A percentile compares a stretch with the other conserved stretches of the same genome.
Evolutionary conservation across 1,284 basidiomycete genomes (phyloP).

Genomic region (Rhodofomes roseus): DNA sequence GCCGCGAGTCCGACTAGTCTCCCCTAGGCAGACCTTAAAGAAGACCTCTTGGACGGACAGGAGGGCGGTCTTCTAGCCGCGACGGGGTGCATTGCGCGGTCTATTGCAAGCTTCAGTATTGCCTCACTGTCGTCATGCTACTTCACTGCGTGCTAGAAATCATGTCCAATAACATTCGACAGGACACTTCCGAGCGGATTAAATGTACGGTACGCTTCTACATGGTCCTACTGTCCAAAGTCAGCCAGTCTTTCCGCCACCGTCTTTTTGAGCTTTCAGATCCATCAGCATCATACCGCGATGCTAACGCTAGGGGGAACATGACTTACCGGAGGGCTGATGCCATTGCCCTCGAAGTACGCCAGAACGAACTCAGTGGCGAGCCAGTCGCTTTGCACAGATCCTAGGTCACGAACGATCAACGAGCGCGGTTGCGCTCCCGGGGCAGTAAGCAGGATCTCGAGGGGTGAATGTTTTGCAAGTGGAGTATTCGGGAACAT

Average conservation of each 20-base stretch:
- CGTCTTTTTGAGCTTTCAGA: conserved; percentile 25
- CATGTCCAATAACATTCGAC: too few species aligned
- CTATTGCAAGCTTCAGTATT: too few species aligned
- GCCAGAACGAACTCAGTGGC: conserved; percentile 67
- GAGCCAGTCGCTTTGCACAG: conserved; percentile 70
- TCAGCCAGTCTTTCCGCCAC: conserved; percentile 22
- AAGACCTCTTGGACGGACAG: too few species aligned
- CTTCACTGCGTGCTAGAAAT: too few species aligned
- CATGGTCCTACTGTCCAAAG: conserved; percentile 2
- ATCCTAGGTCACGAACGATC: conserved; percentile 70
- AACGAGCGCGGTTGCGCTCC: conserved; percentile 47
- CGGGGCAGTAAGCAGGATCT: conserved; percentile 60
- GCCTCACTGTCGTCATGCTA: too few species aligned
- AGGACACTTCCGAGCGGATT: too few species aligned
- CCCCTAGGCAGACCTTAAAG: too few species aligned
- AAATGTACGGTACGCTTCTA: too few species aligned
- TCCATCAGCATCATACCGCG: not conserved
- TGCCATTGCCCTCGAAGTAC: conserved; percentile 67
- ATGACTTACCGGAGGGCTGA: conserved; percentile 65
- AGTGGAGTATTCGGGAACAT: conserved; percentile 71
- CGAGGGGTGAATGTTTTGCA: conserved; percentile 61
- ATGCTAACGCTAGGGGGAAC: not conserved
- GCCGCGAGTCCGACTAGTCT: not conserved
- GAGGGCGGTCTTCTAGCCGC: too few species aligned
- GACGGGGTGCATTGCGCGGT: not conserved